phyloP scores from a whole-genome alignment of 257 asterid species.

The Ophiorrhiza pumila region DNA sequence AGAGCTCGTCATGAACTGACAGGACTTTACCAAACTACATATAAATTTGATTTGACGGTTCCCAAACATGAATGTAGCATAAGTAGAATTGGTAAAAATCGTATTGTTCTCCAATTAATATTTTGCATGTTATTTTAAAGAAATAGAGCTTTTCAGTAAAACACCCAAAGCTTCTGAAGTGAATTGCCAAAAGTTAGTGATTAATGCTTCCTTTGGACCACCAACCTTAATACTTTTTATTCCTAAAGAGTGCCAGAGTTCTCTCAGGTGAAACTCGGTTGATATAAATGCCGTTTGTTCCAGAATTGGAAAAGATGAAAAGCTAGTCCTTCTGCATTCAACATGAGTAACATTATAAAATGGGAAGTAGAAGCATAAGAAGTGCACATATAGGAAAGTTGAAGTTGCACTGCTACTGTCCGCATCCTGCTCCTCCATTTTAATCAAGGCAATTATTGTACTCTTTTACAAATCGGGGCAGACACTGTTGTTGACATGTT shows the following conservation, averaged over 20 bases:
- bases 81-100: not conserved
- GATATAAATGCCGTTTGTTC: slow-evolving; percentile 15
- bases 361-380: not conserved
- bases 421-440: slow-evolving; percentile 4
- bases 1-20: not conserved
- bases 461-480: not conserved
- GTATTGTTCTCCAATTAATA: not conserved
- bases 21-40: not conserved
- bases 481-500: not conserved
- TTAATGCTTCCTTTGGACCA: slow-evolving; percentile 11
- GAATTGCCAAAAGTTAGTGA: slow-evolving; percentile 9
- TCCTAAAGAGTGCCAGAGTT: slow-evolving; percentile 6
- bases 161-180: not conserved
- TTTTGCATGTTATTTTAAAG: not conserved
- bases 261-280: slow-evolving; percentile 9
- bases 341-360: not conserved
- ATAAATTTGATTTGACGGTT: not conserved
- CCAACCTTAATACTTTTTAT: not conserved
- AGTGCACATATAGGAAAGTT: not conserved
- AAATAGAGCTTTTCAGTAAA: not conserved
- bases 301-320: slow-evolving; percentile 6
- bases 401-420: not conserved
- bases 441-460: slow-evolving; percentile 8
- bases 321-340: not conserved
- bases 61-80: not conserved